phyloP scores from a whole-genome alignment of 1,284 basidiomycete species.

The Mycosarcoma maydis region DNA sequence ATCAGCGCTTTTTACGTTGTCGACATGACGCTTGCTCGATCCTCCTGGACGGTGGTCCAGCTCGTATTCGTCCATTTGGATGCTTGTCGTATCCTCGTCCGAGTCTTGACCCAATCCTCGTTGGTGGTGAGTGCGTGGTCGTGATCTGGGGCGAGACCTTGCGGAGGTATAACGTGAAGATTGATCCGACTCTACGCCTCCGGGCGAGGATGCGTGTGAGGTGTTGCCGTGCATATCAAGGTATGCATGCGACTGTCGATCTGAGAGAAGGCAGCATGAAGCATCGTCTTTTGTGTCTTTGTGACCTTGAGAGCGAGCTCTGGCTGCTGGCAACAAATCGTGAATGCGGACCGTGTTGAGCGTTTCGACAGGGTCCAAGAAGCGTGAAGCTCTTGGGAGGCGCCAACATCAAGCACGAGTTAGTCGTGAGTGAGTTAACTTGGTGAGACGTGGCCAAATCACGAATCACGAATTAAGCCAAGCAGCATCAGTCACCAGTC shows the following conservation, averaged over 20 bases:
- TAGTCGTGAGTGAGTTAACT: too few species aligned
- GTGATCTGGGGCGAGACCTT: conserved; percentile 21
- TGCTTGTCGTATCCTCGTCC: conserved; percentile 34
- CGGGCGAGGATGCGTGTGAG: conserved; percentile 33
- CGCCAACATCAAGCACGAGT: too few species aligned
- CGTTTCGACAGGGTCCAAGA: too few species aligned
- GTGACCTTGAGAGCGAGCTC: not conserved
- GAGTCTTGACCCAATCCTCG: conserved; percentile 29
- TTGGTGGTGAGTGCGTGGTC: conserved; percentile 13
- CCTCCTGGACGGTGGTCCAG: conserved; percentile 3
- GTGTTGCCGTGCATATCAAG: conserved; percentile 28
- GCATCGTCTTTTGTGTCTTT: conserved; percentile 2
- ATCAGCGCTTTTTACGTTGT: not conserved
- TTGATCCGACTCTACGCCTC: conserved; percentile 30
- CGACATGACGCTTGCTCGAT: conserved; percentile 9
- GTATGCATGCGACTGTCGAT: conserved; percentile 4
- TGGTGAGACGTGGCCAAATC: too few species aligned
- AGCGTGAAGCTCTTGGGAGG: too few species aligned
- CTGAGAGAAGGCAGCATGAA: not conserved
- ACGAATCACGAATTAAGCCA: too few species aligned
- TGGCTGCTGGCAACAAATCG: conserved; percentile 2
- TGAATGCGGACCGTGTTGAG: too few species aligned
- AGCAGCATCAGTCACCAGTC: too few species aligned
- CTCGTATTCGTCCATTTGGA: conserved; percentile 39
- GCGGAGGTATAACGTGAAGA: conserved; percentile 12